Percentiles rank a stretch among this genome's conserved stretches.
Evolutionary conservation across 2,329 filamentous ascomycete species (phyloP).

Genomic region (Colletotrichum musae): DNA sequence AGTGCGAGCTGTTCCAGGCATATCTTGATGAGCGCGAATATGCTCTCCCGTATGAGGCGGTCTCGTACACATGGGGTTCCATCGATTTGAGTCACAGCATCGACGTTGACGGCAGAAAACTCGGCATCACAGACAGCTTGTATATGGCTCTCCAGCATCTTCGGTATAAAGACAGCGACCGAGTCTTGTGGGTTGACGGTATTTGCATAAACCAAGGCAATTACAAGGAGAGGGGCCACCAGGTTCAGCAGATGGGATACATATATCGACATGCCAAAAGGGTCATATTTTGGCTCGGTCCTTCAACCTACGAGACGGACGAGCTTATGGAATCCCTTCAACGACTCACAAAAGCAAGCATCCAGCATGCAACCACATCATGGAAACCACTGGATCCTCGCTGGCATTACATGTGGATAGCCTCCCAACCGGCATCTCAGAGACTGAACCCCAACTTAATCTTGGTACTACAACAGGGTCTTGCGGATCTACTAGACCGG

Average conservation of each 20-base stretch:
- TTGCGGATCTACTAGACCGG: not conserved
- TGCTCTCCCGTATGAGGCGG: not conserved
- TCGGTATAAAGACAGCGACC: not conserved
- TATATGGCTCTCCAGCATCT: not conserved
- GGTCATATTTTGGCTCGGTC: slow-evolving; percentile 34
- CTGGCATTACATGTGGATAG: not conserved
- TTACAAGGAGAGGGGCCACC: slow-evolving; percentile 3
- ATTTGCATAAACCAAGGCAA: slow-evolving; percentile 38
- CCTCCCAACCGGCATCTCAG: too few relatives aligned
- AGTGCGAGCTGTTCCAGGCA: slow-evolving; percentile 2
- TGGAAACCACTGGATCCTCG: not conserved
- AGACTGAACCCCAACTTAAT: too few relatives aligned
- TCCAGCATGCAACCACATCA: not conserved
- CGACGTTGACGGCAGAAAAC: not conserved
- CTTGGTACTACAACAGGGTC: not conserved
- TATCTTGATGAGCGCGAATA: not conserved
- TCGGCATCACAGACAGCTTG: not conserved
- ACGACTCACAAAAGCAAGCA: not conserved
- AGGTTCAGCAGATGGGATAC: slow-evolving; percentile 32
- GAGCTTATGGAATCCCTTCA: not conserved
- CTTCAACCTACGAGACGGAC: not conserved
- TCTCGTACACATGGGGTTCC: slow-evolving; percentile 43
- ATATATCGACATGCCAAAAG: slow-evolving; percentile 22
- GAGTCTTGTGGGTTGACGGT: slow-evolving; percentile 42
- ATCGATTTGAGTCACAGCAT: not conserved